Base-by-base conservation (phyloP, 345 rosid species). In the Boechera divaricarpa region DNA sequence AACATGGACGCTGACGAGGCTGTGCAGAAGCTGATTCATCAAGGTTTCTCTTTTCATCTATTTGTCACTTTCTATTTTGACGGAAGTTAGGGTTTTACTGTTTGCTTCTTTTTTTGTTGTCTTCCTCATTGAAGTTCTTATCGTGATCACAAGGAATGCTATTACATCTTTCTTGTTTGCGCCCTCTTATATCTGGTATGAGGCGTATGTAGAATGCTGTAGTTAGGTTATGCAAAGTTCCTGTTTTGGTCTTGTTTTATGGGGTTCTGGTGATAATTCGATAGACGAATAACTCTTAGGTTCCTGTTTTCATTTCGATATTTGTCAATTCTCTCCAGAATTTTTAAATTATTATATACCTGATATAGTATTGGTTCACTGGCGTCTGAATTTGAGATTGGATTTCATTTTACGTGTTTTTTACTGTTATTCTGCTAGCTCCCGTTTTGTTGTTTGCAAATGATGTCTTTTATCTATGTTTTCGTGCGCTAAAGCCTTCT, bases 1-100 rank as follows among this genome's bases (percentile, higher is more conserved):
- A 36, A 60, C 65, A 60, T 60, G 65, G 28, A 38, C 8, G 47
- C 65, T 18, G 47, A 60, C 65, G 65, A 60, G 65, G 65, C 65
- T 60, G 47, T 60, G 47, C 47, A 60, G 65, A 60, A 60, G 47
- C 65, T 36, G n/a, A 60, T 60, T 38, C n/a, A 60, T 11, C 65
- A 60, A 60, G 65, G 65, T 60, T 60, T 26, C 21, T 31, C 61
- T 7, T 35, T 29, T 32, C 62, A n/a, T 57, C 38, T 55, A 8
- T 55, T 55, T 55, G 1, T 31, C 61, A 6, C 36, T 56, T 9
- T 9, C 31, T 9, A 10, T 10, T 4, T 52, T 24, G 7, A 52
- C 10, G 26, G 67, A 44, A 39, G 53, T 4, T 64, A 45, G 53
- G 69, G 69, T 64, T 64, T 18, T 31, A 11, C 5, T 53, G 4